A percentile compares a stretch with the other conserved stretches of the same genome.
Conservation (phyloP, 2,329 filamentous ascomycete species). For the Lasiodiplodia sp. region DNA sequence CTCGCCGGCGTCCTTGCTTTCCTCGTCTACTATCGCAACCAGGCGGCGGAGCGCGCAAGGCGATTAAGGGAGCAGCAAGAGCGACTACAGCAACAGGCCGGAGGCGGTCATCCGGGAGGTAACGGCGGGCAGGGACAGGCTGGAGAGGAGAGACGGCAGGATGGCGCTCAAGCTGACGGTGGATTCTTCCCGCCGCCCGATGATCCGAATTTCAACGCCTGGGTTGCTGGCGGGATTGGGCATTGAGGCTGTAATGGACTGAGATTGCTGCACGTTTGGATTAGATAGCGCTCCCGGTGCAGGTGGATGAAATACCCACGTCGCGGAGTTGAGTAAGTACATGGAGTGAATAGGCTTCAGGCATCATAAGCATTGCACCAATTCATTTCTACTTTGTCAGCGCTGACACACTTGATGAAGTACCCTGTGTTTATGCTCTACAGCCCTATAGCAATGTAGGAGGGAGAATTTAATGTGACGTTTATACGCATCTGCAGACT, state of each 20-base stretch:
- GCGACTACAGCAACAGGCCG: conserved; percentile 35
- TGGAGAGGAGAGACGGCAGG: conserved; percentile 46
- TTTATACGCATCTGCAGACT: background rate
- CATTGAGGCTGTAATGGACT: conserved; percentile 48
- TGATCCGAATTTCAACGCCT: conserved; percentile 72
- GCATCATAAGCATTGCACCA: background rate
- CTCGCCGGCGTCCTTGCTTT: conserved; percentile 77
- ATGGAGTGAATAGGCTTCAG: background rate
- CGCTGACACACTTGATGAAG: background rate
- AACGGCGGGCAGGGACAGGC: conserved; percentile 28
- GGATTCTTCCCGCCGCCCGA: conserved; percentile 71
- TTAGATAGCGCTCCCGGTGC: background rate
- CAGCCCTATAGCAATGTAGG: background rate
- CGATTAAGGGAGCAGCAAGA: conserved; percentile 41
- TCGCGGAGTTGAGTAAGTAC: background rate
- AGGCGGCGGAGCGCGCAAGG: conserved; percentile 55
- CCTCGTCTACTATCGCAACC: conserved; percentile 81
- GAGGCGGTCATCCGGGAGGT: background rate
- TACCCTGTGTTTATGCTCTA: background rate
- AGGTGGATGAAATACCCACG: background rate
- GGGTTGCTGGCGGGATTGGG: conserved; percentile 72
- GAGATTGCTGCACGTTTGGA: background rate
- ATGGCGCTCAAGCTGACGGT: conserved; percentile 51
- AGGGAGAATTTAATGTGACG: background rate
- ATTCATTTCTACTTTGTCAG: background rate